A percentile compares a stretch with the other conserved stretches of the same genome.
These are phyloP conservation scores for Torulaspora microellipsoides DNA, from an alignment of 805 yeast species.

Conservation along the genomic window DNA sequence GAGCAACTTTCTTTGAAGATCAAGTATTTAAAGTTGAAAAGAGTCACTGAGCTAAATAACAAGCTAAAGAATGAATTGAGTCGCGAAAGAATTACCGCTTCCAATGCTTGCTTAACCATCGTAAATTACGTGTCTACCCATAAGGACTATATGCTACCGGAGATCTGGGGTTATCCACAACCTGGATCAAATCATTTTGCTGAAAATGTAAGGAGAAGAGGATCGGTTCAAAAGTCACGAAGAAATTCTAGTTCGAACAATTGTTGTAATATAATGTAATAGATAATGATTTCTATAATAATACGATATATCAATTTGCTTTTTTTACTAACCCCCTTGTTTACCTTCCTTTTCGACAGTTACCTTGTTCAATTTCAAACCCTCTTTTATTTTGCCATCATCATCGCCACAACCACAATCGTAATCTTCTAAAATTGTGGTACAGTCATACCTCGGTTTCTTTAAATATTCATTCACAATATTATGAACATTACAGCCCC, in stretches of 20 bases:
- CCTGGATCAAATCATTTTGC: constrained; percentile 38
- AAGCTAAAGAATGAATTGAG: constrained; percentile 49
- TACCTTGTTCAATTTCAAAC: constrained; percentile 22
- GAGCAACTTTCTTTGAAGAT: constrained; percentile 36
- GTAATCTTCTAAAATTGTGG: constrained; percentile 79
- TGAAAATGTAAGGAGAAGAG: constrained; percentile 11
- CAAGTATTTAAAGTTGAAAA: constrained; percentile 51
- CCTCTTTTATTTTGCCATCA: constrained; percentile 35
- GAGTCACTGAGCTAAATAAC: constrained; percentile 54
- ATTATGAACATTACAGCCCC: constrained; percentile 96
- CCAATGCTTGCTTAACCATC: constrained; percentile 52
- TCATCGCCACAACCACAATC: constrained; percentile 96
- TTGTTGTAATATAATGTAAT: constrained; percentile 38
- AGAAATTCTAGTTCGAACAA: constrained; percentile 6
- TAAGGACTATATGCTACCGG: constrained; percentile 39
- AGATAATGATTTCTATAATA: neutral
- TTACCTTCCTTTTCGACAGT: constrained; percentile 45
- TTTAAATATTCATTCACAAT: constrained; percentile 69
- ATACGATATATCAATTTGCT: neutral
- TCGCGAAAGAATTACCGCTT: constrained; percentile 58
- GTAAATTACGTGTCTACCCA: constrained; percentile 35
- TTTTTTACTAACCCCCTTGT: constrained; percentile 39
- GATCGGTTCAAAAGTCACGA: constrained; percentile 1
- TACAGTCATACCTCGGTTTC: constrained; percentile 78
- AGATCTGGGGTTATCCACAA: constrained; percentile 38